Percentiles rank a stretch among this genome's conserved stretches.
phyloP scores from a whole-genome alignment of 2,329 filamentous ascomycete species.

The Calonectria pauciramosa region DNA sequence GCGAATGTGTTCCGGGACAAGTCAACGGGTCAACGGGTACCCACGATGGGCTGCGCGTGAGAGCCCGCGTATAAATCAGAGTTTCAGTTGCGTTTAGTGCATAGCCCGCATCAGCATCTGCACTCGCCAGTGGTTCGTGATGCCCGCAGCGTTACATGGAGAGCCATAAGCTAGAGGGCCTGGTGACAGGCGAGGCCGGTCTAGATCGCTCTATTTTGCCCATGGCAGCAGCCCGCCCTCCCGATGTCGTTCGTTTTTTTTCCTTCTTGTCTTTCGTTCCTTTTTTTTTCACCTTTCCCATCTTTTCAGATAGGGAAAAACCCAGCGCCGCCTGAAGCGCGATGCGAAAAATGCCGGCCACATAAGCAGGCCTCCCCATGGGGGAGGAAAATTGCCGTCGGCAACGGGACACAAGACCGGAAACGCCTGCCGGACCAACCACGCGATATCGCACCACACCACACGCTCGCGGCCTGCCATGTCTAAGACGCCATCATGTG shows the following conservation, averaged over 20 bases:
- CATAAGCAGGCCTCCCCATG: not conserved
- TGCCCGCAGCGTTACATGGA: not conserved
- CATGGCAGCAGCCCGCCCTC: not conserved
- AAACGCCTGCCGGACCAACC: not conserved
- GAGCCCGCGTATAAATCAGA: not conserved
- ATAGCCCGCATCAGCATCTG: not conserved
- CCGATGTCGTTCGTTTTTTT: not conserved
- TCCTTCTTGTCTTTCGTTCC: not conserved
- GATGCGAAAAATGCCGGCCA: not conserved
- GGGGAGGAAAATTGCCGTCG: not conserved
- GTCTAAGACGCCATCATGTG: not conserved
- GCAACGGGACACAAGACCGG: not conserved
- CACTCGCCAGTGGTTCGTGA: not conserved
- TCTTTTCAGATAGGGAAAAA: not conserved
- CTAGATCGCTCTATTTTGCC: not conserved
- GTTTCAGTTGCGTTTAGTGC: not conserved
- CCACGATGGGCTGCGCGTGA: not conserved
- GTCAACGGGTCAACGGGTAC: not conserved
- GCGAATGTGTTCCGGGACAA: not conserved
- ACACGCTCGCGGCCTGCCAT: not conserved
- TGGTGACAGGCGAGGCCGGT: not conserved
- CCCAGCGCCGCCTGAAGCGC: not conserved
- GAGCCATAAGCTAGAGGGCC: not conserved
- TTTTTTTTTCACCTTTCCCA: not conserved
- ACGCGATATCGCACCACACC: not conserved